These are phyloP conservation scores for Pseudophaeomoniella oleicola DNA, from an alignment of 2,329 filamentous ascomycete species.

Conservation along the genomic window DNA sequence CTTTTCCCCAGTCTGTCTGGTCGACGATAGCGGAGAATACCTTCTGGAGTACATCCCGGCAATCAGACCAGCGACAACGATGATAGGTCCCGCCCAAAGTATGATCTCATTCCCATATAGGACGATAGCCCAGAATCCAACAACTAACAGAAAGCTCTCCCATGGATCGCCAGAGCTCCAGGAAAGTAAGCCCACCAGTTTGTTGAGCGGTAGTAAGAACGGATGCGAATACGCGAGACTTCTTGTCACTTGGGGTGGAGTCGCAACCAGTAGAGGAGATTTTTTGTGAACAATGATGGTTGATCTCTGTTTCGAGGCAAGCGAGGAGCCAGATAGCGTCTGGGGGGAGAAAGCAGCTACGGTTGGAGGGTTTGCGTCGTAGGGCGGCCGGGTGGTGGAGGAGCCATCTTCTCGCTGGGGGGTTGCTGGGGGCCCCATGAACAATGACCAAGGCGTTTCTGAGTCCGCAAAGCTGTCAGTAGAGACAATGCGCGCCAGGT, in stretches of 20 bases:
- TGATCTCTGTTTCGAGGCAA: slow-evolving; percentile 62
- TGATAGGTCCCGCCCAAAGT: slow-evolving; percentile 65
- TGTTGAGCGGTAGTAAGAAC: slow-evolving; percentile 79
- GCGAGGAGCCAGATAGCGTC: slow-evolving; percentile 54
- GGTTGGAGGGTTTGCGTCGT: slow-evolving; percentile 49
- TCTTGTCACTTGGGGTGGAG: slow-evolving; percentile 85
- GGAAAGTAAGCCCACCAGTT: slow-evolving; percentile 68
- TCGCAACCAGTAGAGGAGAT: slow-evolving; percentile 80
- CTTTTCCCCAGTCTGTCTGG: slow-evolving; percentile 57
- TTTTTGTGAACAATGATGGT: slow-evolving; percentile 96
- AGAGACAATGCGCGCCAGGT: not conserved
- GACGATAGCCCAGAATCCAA: slow-evolving; percentile 69
- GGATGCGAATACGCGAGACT: slow-evolving; percentile 92
- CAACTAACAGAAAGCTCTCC: slow-evolving; percentile 88
- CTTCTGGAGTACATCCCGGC: slow-evolving; percentile 82
- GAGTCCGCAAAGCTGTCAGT: too few relatives aligned
- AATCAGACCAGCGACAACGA: slow-evolving; percentile 67
- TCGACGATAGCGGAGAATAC: slow-evolving; percentile 81
- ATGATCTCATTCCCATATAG: slow-evolving; percentile 79
- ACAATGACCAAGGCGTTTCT: slow-evolving; percentile 39
- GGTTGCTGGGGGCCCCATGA: slow-evolving; percentile 32
- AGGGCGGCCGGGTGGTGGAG: slow-evolving; percentile 13
- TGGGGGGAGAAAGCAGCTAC: slow-evolving; percentile 81
- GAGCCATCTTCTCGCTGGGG: slow-evolving; percentile 22
- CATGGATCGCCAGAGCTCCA: slow-evolving; percentile 91